A percentile compares a stretch with the other conserved stretches of the same genome.
Conservation (phyloP, 768 basidiomycete species). For the Phaffia tasmanica region DNA sequence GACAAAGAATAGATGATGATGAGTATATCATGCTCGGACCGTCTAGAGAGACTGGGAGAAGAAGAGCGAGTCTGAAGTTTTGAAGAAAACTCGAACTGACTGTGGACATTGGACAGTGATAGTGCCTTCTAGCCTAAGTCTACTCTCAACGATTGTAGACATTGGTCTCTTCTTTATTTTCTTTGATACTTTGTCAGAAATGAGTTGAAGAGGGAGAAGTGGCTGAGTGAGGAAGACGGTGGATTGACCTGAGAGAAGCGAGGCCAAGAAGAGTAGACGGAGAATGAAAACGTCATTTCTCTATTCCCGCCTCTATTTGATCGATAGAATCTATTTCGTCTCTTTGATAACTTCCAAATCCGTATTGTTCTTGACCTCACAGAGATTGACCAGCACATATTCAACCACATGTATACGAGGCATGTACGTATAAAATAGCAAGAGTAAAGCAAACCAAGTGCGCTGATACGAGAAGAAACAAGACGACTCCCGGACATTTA, state of each 20-base stretch:
- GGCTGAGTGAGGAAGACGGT: too few relatives aligned
- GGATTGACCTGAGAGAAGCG: too few relatives aligned
- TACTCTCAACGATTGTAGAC: slow-evolving; percentile 15
- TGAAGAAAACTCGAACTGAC: neutral
- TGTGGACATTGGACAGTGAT: slow-evolving; percentile 12
- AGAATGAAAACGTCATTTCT: too few relatives aligned
- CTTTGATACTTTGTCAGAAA: neutral
- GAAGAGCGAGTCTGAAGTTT: neutral
- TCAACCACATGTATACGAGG: neutral
- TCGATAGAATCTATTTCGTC: neutral
- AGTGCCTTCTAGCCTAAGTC: slow-evolving; percentile 7
- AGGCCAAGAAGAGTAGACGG: too few relatives aligned
- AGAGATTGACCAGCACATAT: neutral
- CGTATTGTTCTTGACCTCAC: neutral
- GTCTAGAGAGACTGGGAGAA: neutral
- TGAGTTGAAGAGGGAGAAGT: too few relatives aligned
- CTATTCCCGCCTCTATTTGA: too few relatives aligned
- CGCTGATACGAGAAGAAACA: too few relatives aligned
- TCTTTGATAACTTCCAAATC: neutral
- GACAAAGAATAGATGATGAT: neutral
- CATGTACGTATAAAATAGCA: too few relatives aligned
- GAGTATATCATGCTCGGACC: neutral
- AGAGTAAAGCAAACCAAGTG: too few relatives aligned
- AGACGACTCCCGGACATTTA: too few relatives aligned
- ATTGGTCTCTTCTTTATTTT: neutral